Base-by-base conservation (phyloP, 306 rosid genomes). In the Gillenia trifoliata region DNA sequence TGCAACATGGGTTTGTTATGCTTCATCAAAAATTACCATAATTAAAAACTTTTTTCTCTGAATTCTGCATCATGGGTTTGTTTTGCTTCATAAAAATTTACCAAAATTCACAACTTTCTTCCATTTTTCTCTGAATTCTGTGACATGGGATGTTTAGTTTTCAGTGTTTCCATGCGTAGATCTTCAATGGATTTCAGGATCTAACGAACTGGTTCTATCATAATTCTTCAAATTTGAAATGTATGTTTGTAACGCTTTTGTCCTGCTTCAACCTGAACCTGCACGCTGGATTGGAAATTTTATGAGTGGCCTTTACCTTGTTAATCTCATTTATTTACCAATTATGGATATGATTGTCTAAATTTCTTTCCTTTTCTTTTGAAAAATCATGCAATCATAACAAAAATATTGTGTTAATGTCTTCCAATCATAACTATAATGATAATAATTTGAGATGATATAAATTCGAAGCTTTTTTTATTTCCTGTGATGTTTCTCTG, bases 171-270 rank as follows among this genome's bases (percentile, higher is more conserved):
- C 34, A 26, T 15, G 57, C 64, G 3, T 71, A 30, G 78, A 81
- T 81, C 66, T 73, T 61, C 38, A 60, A 38, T 59, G 69, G 47
- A 15, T 30, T 8, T 66, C 31, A 68, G 68, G 80, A 76, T 68
- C 74, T 59, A 68, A 20, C 36, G 41, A 29, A 75, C 25, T 12
- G n/a, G 29, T 15, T 43, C 34, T 20, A 19, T 3, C 15, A 16
- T 22, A 68, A 65, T 57, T 75, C 71, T 38, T 34, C 26, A 59
- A 36, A 65, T 36, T 74, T 26, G 36, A 38, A 64, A 49, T 75
- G 72, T 56, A 57, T 52, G 29, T 54, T 26, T 75, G 22, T 45
- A 25, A 65, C 64, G 54, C 36, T 74, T 8, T 68, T 64, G 7
- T 41, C 20, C 12, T 12, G 70, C 52, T 12, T 25, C 15, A 66